Evolutionary conservation across 768 basidiomycete species (phyloP).

Genomic region (Suillus occidentalis): DNA sequence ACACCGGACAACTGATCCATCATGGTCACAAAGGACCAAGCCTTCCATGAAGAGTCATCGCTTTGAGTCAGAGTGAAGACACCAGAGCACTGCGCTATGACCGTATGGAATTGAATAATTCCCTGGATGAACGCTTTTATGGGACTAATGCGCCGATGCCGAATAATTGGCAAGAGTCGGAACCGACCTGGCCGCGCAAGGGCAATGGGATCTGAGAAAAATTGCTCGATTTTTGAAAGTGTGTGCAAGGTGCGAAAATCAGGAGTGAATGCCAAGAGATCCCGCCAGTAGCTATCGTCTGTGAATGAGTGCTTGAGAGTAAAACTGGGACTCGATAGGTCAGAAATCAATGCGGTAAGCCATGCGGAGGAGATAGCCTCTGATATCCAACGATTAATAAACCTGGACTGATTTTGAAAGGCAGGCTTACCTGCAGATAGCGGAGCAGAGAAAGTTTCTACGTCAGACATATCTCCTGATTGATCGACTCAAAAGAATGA

Average conservation of each 20-base stretch:
- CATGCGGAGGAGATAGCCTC: slow-evolving; percentile 2
- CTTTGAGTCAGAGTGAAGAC: slow-evolving; percentile 6
- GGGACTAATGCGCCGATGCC: neutral
- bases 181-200: slow-evolving; percentile 3
- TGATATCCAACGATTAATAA: neutral
- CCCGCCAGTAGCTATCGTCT: slow-evolving; percentile 9
- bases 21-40: slow-evolving; percentile 8
- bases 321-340: neutral
- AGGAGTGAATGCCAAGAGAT: slow-evolving; percentile 9
- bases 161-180: slow-evolving; percentile 4
- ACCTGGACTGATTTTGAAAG: neutral
- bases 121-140: slow-evolving; percentile 4
- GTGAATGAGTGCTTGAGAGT: slow-evolving; percentile 5
- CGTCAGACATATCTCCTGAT: neutral
- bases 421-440: neutral
- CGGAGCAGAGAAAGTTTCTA: neutral
- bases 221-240: slow-evolving; percentile 1
- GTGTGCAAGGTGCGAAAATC: slow-evolving; percentile 8
- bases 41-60: slow-evolving; percentile 12
- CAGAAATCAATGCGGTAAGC: slow-evolving; percentile 2
- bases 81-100: slow-evolving; percentile 6
- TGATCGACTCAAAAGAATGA: neutral
- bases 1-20: slow-evolving; percentile 1
- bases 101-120: slow-evolving; percentile 9
- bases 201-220: slow-evolving; percentile 5